A percentile compares a stretch with the other conserved stretches of the same genome.
These are phyloP conservation scores for Starmerella scarabaei DNA, from an alignment of 805 yeast genomes.

Conservation along the genomic window DNA sequence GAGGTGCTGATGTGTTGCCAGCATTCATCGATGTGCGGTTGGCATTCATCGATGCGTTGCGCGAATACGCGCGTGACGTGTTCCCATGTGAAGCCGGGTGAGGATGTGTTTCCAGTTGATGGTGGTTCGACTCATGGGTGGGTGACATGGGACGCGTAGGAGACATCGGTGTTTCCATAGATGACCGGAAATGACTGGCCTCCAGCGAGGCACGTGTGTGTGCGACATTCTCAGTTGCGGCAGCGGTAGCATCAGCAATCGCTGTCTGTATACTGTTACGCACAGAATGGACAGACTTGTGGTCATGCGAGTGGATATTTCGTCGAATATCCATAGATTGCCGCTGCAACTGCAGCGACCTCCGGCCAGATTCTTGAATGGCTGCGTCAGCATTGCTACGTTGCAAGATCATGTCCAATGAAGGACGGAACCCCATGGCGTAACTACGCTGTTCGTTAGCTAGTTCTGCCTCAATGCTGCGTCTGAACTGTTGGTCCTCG, in stretches of 20 bases:
- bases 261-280: conserved; percentile 6
- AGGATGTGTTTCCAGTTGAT: neutral
- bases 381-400: conserved; percentile 15
- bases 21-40: neutral
- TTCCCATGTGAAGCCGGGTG: too few relatives aligned
- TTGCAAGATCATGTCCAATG: conserved; percentile 16
- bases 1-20: too few relatives aligned
- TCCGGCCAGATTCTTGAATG: conserved; percentile 20
- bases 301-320: neutral
- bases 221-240: conserved; percentile 6
- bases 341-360: conserved; percentile 13
- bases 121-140: neutral
- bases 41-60: neutral
- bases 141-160: neutral
- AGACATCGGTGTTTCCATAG: neutral
- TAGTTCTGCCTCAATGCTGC: conserved; percentile 53
- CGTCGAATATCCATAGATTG: neutral
- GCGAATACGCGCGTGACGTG: neutral
- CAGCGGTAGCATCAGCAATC: conserved; percentile 4
- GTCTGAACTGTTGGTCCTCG: conserved; percentile 45
- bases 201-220: conserved; percentile 4
- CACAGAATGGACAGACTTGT: neutral
- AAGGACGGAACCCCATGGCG: conserved; percentile 8
- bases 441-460: conserved; percentile 14
- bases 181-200: neutral